A percentile compares a stretch with the other conserved stretches of the same genome.
phyloP scores from a whole-genome alignment of 202 grass and related monocot genomes.

The Carex sylvatica region DNA sequence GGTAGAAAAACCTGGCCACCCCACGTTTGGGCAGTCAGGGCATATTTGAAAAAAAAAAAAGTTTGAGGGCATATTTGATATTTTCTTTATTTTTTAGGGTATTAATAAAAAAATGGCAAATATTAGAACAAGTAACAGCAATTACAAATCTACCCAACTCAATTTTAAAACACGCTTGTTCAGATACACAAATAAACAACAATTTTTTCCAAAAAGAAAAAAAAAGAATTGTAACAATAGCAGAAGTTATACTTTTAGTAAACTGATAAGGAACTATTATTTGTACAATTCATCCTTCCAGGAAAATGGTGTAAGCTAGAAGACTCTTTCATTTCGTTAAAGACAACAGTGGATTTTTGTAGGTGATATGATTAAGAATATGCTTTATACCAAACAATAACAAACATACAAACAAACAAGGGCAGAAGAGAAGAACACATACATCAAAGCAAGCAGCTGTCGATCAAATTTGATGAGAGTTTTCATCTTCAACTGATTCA shows the following conservation, averaged over 20 bases:
- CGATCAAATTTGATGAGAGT: neutral
- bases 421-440: neutral
- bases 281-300: neutral
- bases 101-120: no score
- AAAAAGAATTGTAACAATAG: neutral
- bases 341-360: neutral
- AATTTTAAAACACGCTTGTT: neutral
- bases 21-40: no score
- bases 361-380: neutral
- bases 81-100: no score
- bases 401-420: neutral
- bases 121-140: neutral
- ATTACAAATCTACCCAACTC: neutral
- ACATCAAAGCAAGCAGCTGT: neutral
- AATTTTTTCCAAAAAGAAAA: neutral
- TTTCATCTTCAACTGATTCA: conserved; percentile 4
- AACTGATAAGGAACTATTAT: neutral
- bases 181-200: neutral
- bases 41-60: no score
- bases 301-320: neutral
- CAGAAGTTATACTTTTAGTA: neutral
- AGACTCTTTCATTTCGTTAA: neutral
- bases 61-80: no score
- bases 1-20: no score
- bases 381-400: neutral